phyloP scores from a whole-genome alignment of 2,329 filamentous ascomycete species.

The Aspergillus tanneri region DNA sequence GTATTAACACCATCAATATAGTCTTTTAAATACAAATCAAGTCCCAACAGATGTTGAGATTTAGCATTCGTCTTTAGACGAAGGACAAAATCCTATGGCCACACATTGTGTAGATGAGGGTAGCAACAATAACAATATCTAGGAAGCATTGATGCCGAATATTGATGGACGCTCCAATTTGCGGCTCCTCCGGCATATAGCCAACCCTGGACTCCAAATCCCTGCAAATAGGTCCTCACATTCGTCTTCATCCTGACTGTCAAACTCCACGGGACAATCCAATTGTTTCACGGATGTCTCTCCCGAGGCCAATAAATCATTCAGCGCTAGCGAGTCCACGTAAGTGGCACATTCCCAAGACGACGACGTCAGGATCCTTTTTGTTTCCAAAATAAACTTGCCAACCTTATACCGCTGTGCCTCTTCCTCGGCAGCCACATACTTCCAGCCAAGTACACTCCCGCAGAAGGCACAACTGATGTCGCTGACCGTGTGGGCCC shows the following conservation, averaged over 20 bases:
- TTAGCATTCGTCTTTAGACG: too few relatives aligned
- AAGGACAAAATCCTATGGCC: too few relatives aligned
- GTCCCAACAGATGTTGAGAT: too few relatives aligned
- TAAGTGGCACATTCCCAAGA: constrained; percentile 51
- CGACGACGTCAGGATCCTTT: constrained; percentile 50
- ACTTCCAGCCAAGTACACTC: constrained; percentile 63
- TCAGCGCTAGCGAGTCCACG: constrained; percentile 5
- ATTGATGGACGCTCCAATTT: constrained; percentile 30
- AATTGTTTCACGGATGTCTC: constrained; percentile 15
- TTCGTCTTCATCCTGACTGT: constrained; percentile 65
- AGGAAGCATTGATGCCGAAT: constrained; percentile 23
- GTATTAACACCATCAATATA: too few relatives aligned
- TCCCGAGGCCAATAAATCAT: neutral
- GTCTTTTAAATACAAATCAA: too few relatives aligned
- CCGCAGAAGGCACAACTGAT: constrained; percentile 59
- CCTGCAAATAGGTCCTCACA: constrained; percentile 65
- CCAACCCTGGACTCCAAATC: constrained; percentile 58
- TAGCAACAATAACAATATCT: too few relatives aligned
- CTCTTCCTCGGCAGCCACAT: constrained; percentile 62
- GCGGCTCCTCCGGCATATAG: constrained; percentile 46
- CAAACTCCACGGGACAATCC: constrained; percentile 54
- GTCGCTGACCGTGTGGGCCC: constrained; percentile 62
- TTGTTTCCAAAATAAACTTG: constrained; percentile 66
- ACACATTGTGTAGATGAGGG: too few relatives aligned
- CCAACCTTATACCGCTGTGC: constrained; percentile 63